Percentiles rank a stretch among this genome's conserved stretches.
Conservation (phyloP, 1,284 basidiomycete genomes). For the Sporisorium iseilematis-ciliati region DNA sequence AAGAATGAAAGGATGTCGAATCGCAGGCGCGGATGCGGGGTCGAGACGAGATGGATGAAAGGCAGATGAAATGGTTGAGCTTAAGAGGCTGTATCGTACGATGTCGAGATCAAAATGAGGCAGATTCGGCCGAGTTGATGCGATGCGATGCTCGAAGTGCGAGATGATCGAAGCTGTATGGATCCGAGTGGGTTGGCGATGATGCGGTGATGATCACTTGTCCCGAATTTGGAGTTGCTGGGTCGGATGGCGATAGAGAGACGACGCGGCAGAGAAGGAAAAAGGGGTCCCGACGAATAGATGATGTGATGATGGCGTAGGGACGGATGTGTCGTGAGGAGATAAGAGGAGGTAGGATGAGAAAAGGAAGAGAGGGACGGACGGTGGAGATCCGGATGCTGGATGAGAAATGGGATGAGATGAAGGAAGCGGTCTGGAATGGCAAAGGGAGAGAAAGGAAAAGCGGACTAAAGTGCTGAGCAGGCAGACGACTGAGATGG, state of each 20-base stretch:
- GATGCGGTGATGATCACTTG: background rate
- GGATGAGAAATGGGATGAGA: background rate
- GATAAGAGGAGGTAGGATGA: too few species aligned
- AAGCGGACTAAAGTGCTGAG: background rate
- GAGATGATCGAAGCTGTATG: background rate
- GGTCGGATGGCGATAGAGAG: too few species aligned
- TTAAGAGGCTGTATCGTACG: background rate
- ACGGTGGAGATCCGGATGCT: slow-evolving; percentile 1
- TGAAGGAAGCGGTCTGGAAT: background rate
- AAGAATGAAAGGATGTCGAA: background rate
- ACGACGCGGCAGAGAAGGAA: too few species aligned
- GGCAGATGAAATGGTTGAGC: too few species aligned
- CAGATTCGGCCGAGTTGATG: too few species aligned
- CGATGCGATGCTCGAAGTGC: too few species aligned
- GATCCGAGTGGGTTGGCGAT: background rate
- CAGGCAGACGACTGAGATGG: too few species aligned
- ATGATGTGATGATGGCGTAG: background rate
- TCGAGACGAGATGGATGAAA: background rate
- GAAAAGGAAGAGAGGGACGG: background rate
- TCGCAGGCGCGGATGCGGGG: background rate
- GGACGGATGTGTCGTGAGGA: background rate
- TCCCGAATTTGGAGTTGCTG: too few species aligned
- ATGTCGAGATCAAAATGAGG: background rate
- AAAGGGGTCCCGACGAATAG: too few species aligned
- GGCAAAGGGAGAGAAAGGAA: background rate